Evolutionary conservation across 1,284 basidiomycete species (phyloP).

Genomic region (Leccinum pseudoinsigne): DNA sequence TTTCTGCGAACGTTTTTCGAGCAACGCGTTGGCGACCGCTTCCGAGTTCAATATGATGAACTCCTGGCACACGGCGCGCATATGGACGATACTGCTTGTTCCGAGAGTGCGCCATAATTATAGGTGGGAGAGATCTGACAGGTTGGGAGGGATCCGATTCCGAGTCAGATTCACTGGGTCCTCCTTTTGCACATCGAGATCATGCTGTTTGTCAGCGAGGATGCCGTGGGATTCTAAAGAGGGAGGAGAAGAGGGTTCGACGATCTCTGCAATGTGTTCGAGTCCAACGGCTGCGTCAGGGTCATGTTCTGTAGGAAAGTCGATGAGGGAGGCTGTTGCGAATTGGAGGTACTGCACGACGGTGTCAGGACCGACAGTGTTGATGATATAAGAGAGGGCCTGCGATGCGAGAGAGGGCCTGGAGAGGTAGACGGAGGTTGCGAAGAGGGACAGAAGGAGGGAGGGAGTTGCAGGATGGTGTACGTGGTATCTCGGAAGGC

Average conservation of each 20-base stretch:
- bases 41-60: too few species aligned
- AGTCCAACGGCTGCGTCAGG: conserved; percentile 65
- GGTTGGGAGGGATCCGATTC: conserved; percentile 27
- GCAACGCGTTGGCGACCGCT: too few species aligned
- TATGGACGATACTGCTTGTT: conserved; percentile 29
- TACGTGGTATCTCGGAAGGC: conserved; percentile 40
- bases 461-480: conserved; percentile 65
- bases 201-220: conserved; percentile 30
- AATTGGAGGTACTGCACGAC: conserved; percentile 81
- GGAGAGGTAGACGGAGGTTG: conserved; percentile 85
- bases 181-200: conserved; percentile 36
- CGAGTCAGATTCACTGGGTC: conserved; percentile 36
- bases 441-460: conserved; percentile 84
- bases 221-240: conserved; percentile 21
- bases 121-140: conserved; percentile 32
- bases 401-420: conserved; percentile 78
- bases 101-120: conserved; percentile 80
- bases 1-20: too few species aligned
- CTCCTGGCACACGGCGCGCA: too few species aligned
- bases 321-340: conserved; percentile 75
- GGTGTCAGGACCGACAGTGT: conserved; percentile 37
- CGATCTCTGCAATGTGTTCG: conserved; percentile 61
- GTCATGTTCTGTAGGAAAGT: conserved; percentile 48
- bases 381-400: conserved; percentile 70
- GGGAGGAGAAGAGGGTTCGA: conserved; percentile 19